phyloP scores from a whole-genome alignment of 2,329 filamentous ascomycete genomes.

The Chaetomium globosum region DNA sequence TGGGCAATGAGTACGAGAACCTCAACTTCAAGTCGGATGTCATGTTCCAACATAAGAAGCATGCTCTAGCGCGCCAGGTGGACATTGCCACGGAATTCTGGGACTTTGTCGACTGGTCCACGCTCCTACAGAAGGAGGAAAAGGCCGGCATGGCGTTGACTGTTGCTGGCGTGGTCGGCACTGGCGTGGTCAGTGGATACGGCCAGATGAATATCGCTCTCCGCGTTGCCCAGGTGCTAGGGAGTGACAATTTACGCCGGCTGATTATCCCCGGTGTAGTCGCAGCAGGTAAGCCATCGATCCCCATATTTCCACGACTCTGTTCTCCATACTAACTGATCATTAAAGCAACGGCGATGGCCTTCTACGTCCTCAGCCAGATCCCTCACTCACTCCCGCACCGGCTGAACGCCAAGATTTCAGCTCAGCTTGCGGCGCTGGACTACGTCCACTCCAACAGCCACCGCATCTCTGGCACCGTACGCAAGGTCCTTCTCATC shows the following conservation, averaged over 20 bases:
- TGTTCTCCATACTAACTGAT: slow-evolving; percentile 41
- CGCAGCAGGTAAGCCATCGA: slow-evolving; percentile 67
- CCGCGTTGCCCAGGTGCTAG: slow-evolving; percentile 76
- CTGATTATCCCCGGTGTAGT: slow-evolving; percentile 80
- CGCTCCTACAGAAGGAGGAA: slow-evolving; percentile 84
- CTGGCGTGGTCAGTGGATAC: slow-evolving; percentile 77
- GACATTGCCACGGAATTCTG: slow-evolving; percentile 83
- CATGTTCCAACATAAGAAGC: slow-evolving; percentile 87
- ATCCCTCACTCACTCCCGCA: slow-evolving; percentile 88
- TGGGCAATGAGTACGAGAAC: slow-evolving; percentile 83
- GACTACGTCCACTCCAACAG: slow-evolving; percentile 94
- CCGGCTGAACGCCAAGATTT: slow-evolving; percentile 82
- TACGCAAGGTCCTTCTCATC: slow-evolving; percentile 84
- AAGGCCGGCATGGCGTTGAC: slow-evolving; percentile 97
- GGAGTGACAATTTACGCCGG: slow-evolving; percentile 76
- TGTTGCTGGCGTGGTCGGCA: slow-evolving; percentile 80
- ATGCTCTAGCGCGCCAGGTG: slow-evolving; percentile 80
- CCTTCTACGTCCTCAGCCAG: slow-evolving; percentile 79
- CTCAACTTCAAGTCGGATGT: slow-evolving; percentile 86
- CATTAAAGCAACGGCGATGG: slow-evolving; percentile 66
- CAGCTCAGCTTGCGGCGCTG: slow-evolving; percentile 73
- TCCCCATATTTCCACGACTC: slow-evolving; percentile 21
- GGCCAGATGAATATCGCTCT: slow-evolving; percentile 89
- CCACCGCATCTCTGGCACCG: slow-evolving; percentile 77
- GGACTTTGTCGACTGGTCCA: slow-evolving; percentile 90